Conservation (phyloP, 2,329 filamentous ascomycete species). For the Colletotrichum eleusines region DNA sequence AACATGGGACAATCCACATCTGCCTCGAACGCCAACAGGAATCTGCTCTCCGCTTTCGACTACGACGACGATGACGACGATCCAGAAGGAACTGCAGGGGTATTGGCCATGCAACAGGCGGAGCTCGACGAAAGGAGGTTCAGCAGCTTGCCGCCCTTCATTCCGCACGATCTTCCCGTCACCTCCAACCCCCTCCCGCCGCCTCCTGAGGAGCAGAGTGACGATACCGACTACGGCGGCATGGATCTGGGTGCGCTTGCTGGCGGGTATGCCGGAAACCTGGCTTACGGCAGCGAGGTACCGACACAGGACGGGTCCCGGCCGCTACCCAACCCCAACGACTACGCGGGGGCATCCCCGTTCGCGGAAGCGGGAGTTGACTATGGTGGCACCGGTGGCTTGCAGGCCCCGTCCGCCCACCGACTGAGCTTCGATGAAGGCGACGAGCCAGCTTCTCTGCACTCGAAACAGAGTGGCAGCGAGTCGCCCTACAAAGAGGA, state of each 20-base stretch:
- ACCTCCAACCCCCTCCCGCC: conserved; percentile 55
- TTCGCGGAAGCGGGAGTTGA: conserved; percentile 80
- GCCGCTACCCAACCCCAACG: conserved; percentile 61
- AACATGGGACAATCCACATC: conserved; percentile 56
- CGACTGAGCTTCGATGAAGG: conserved; percentile 93
- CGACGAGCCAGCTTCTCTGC: conserved; percentile 77
- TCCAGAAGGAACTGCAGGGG: conserved; percentile 85
- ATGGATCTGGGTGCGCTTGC: conserved; percentile 82
- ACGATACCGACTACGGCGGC: conserved; percentile 78
- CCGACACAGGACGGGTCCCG: conserved; percentile 59
- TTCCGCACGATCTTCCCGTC: conserved; percentile 60
- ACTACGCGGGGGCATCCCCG: conserved; percentile 52
- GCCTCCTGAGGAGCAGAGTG: conserved; percentile 67
- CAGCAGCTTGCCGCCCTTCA: conserved; percentile 59
- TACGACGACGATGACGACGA: conserved; percentile 82
- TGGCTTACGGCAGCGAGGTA: conserved; percentile 64
- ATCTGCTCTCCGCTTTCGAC: conserved; percentile 53
- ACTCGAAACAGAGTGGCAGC: conserved; percentile 68
- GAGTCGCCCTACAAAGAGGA: conserved; percentile 78
- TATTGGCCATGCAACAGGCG: conserved; percentile 86
- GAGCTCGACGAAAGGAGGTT: conserved; percentile 80
- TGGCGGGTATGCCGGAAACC: conserved; percentile 72
- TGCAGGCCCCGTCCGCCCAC: conserved; percentile 79
- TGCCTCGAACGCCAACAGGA: conserved; percentile 56
- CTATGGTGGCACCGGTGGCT: conserved; percentile 88